Percentiles rank a stretch among this genome's conserved stretches.
Conservation (phyloP, 768 basidiomycete species). For the Roridomyces roridus region DNA sequence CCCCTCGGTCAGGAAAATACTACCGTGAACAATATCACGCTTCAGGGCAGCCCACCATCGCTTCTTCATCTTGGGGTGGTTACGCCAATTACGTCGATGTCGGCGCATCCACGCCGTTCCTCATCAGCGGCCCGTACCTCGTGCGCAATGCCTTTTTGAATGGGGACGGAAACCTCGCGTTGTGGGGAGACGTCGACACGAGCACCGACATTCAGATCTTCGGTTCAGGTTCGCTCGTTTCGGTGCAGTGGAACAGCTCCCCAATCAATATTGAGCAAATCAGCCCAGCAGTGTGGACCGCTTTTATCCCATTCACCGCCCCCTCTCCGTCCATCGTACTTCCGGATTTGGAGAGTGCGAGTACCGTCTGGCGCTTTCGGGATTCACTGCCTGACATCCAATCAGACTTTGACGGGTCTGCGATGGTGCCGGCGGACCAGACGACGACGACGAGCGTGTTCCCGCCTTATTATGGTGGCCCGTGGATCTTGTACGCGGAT, state of each 20-base stretch:
- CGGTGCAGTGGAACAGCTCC: conserved; percentile 10
- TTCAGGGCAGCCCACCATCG: conserved; percentile 59
- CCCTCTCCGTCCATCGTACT: not conserved
- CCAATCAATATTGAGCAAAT: conserved; percentile 12
- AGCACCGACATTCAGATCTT: conserved; percentile 39
- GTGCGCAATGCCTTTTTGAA: conserved; percentile 45
- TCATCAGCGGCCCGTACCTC: conserved; percentile 51
- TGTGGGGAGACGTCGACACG: conserved; percentile 58
- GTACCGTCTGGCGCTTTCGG: conserved; percentile 61
- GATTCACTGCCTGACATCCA: conserved; percentile 64
- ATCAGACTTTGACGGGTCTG: conserved; percentile 50
- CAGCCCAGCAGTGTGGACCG: too few relatives aligned
- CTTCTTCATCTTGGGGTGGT: conserved; percentile 48
- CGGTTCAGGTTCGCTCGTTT: not conserved
- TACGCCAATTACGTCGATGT: conserved; percentile 52
- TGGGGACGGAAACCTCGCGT: conserved; percentile 41
- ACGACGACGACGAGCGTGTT: conserved; percentile 57
- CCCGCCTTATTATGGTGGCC: conserved; percentile 57
- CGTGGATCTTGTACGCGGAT: conserved; percentile 61
- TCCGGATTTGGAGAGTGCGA: conserved; percentile 32
- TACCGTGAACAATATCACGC: conserved; percentile 43
- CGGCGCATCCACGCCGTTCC: conserved; percentile 57
- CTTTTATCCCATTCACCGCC: conserved; percentile 2
- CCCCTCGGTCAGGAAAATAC: conserved; percentile 31
- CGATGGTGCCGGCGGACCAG: conserved; percentile 60